These are phyloP conservation scores for Zychaea mexicana DNA, from an alignment of 371 early-diverging fungal species.

Conservation along the genomic window DNA sequence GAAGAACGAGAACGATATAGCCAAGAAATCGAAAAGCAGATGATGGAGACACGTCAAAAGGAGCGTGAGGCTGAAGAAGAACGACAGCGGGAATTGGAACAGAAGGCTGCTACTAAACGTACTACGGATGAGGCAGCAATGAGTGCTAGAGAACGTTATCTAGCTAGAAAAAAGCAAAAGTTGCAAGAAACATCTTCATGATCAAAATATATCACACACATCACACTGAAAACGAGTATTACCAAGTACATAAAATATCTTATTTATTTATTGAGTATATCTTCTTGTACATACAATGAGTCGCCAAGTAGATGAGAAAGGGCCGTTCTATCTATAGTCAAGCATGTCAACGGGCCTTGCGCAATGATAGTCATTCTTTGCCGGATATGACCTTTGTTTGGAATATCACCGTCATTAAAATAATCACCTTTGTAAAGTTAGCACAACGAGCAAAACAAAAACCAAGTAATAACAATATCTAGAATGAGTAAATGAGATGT, in stretches of 20 bases:
- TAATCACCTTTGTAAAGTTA: background rate
- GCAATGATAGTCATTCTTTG: slow-evolving; percentile 76
- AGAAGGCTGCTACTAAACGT: slow-evolving; percentile 60
- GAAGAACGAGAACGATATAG: slow-evolving; percentile 43
- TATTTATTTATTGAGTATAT: too few relatives aligned
- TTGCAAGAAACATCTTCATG: slow-evolving; percentile 7
- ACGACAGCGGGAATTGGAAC: slow-evolving; percentile 54
- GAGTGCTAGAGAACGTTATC: slow-evolving; percentile 77
- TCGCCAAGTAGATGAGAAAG: slow-evolving; percentile 79
- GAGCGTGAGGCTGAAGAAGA: slow-evolving; percentile 53
- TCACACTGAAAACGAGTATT: too few relatives aligned
- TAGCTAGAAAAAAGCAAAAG: slow-evolving; percentile 74
- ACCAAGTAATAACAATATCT: too few relatives aligned
- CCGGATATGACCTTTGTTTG: background rate
- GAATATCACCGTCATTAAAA: background rate
- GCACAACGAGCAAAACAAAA: too few relatives aligned
- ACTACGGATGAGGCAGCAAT: slow-evolving; percentile 70
- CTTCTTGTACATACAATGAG: background rate
- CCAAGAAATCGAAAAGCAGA: slow-evolving; percentile 53
- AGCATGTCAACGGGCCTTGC: slow-evolving; percentile 85
- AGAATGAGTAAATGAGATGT: too few relatives aligned
- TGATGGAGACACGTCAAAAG: slow-evolving; percentile 55
- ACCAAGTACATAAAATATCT: too few relatives aligned
- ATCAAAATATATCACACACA: background rate
- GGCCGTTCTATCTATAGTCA: slow-evolving; percentile 82